Conservation (phyloP, 2,329 filamentous ascomycete genomes). For the Emmonsiellopsis sp. region DNA sequence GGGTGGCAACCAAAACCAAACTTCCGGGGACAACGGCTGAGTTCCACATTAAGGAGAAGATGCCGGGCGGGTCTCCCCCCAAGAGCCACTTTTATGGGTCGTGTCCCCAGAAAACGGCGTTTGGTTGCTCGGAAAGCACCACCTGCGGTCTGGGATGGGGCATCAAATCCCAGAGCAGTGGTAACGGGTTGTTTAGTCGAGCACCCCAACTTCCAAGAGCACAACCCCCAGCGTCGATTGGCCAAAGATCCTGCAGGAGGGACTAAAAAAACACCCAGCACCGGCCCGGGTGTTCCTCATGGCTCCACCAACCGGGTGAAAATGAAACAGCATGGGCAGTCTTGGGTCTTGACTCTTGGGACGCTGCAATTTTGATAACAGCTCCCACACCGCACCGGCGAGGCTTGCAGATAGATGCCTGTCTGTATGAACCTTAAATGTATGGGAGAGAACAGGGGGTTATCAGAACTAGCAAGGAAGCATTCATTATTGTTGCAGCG, state of each 20-base stretch:
- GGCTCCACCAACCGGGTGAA: too few species aligned
- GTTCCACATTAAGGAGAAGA: neutral
- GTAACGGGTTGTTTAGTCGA: slow-evolving; percentile 1
- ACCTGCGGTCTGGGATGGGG: neutral
- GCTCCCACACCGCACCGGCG: too few species aligned
- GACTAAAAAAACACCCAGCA: neutral
- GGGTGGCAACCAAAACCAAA: neutral
- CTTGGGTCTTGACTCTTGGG: too few species aligned
- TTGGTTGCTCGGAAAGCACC: neutral
- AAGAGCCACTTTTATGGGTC: too few species aligned
- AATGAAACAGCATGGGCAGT: too few species aligned
- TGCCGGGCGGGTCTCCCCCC: neutral
- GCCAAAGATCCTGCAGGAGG: neutral
- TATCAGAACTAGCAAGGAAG: too few species aligned
- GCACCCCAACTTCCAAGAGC: neutral
- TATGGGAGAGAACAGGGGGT: too few species aligned
- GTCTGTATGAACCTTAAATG: too few species aligned
- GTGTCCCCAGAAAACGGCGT: neutral
- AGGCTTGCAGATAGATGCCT: too few species aligned
- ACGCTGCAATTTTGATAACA: too few species aligned
- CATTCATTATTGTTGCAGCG: too few species aligned
- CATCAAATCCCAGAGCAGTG: slow-evolving; percentile 1
- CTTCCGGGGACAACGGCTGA: neutral
- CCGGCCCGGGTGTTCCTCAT: neutral
- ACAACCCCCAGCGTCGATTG: neutral